Conservation (phyloP, 2,329 filamentous ascomycete genomes). For the Aspergillus sp. region DNA sequence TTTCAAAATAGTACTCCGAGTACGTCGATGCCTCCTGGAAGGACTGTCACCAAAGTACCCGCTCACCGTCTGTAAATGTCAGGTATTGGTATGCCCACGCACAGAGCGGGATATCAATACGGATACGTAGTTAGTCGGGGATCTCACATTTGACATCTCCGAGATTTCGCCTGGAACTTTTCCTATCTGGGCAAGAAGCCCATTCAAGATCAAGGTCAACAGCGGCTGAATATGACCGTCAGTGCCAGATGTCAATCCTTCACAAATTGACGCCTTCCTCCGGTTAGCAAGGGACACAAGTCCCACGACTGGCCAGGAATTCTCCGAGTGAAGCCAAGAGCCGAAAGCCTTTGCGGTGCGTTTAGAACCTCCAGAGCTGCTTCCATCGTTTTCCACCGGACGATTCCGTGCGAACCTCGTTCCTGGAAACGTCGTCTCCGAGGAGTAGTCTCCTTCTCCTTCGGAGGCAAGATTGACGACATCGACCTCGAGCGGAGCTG, state of each 20-base stretch:
- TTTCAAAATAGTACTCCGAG: background rate
- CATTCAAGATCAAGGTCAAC: background rate
- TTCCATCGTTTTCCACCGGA: background rate
- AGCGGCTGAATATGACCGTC: no score
- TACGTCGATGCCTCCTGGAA: background rate
- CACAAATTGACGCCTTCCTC: background rate
- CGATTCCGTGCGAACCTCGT: background rate
- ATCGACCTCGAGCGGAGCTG: no score
- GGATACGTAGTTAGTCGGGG: background rate
- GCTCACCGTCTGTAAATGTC: background rate
- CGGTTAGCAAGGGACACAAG: background rate
- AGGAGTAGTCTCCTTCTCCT: background rate
- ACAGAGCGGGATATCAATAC: background rate
- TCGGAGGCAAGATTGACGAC: background rate
- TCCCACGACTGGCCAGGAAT: conserved; percentile 10
- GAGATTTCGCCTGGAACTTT: conserved; percentile 12
- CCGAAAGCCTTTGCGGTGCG: background rate
- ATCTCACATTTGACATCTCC: conserved; percentile 3
- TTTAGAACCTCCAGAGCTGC: background rate
- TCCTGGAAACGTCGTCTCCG: background rate
- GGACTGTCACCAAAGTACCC: background rate
- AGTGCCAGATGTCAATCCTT: background rate
- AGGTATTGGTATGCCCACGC: background rate
- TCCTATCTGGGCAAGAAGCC: conserved; percentile 1
- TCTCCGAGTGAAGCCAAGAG: conserved; percentile 9